phyloP scores from a whole-genome alignment of 805 yeast species.

The Candida odintsovae region DNA sequence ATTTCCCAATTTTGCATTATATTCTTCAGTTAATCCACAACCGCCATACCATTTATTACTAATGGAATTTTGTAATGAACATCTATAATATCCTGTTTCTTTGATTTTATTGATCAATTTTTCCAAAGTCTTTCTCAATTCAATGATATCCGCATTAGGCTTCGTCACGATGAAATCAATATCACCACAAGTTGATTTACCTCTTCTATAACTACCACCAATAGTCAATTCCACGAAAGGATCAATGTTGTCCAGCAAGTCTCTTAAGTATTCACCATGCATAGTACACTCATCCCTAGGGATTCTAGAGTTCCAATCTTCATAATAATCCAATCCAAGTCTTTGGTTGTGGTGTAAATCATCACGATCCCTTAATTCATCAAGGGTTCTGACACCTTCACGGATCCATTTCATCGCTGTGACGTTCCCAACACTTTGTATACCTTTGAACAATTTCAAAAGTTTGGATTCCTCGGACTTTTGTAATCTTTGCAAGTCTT shows the following conservation, averaged over 20 bases:
- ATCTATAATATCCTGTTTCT: constrained; percentile 23
- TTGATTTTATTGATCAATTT: constrained; percentile 21
- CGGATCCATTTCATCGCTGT: constrained; percentile 36
- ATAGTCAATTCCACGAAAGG: constrained; percentile 29
- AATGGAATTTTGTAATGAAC: constrained; percentile 14
- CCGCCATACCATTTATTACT: constrained; percentile 32
- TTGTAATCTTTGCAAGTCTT: constrained; percentile 16
- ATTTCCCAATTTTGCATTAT: constrained; percentile 25
- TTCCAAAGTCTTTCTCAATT: constrained; percentile 16
- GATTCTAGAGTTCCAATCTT: constrained; percentile 41
- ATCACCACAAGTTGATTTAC: constrained; percentile 42
- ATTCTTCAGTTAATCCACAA: constrained; percentile 23
- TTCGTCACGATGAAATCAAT: constrained; percentile 45
- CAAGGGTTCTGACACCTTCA: constrained; percentile 32
- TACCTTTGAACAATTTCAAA: constrained; percentile 30
- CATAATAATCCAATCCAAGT: constrained; percentile 39
- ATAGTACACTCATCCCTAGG: constrained; percentile 38
- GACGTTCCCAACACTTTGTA: constrained; percentile 45
- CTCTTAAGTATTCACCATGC: constrained; percentile 32
- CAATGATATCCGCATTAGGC: constrained; percentile 23
- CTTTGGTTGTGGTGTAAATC: constrained; percentile 26
- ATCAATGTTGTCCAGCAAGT: constrained; percentile 26
- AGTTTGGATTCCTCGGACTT: constrained; percentile 23
- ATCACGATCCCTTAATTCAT: constrained; percentile 29
- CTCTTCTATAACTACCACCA: constrained; percentile 51